Evolutionary conservation across 371 early-diverging fungal genomes (phyloP), one percentile per base, ranked within the genome.

Genomic region (Rhizomucor miehei): DNA sequence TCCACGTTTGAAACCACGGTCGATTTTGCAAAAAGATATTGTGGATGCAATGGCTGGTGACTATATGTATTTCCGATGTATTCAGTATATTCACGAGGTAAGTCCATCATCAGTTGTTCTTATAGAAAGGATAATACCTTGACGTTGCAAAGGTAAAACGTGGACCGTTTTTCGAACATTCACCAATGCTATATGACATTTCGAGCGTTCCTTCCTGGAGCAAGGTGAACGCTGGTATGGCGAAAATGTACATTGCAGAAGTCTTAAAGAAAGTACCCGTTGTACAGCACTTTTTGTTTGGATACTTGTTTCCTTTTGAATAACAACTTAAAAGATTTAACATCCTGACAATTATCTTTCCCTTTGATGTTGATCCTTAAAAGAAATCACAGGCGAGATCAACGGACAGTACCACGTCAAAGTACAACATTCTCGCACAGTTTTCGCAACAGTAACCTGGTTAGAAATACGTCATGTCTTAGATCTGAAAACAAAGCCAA

Each of bases 211-310:
- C 80, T 19, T 65, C 73, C 2, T 98, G 99, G 99, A 64, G 68
- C 37, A 96, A 95, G 66, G 93, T 99, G 35, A 97, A 98, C 63
- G 56, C 83, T 6, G 99, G 99, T 3, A 86, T 98, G 85, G 65
- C 94, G 53, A 97, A 95, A 72, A 98, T 99, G 99, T 99, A 93
- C 74, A 65, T 88, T 36, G 97, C 89, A 0, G 98, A 98, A 65
- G 99, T 99, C 1, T 69, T 99, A 19, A 81, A 82, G 36, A 98
- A 97, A 74, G 80, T 94, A 41, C 99, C 99, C 0, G 95, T 99
- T 3, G 93, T 98, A 50, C 99, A 99, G 77, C 99, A 99, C 66
- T 87, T 99, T 66, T 78, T 87, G 55, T 98, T 98, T 84, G 98
- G 99, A 6, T 51, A 40, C 25, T 56, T 86, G 16, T 67, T 86